Percentiles rank a stretch among this genome's conserved stretches.
Evolutionary conservation across 768 basidiomycete genomes (phyloP).

Genomic region (Trametes sanguinea): DNA sequence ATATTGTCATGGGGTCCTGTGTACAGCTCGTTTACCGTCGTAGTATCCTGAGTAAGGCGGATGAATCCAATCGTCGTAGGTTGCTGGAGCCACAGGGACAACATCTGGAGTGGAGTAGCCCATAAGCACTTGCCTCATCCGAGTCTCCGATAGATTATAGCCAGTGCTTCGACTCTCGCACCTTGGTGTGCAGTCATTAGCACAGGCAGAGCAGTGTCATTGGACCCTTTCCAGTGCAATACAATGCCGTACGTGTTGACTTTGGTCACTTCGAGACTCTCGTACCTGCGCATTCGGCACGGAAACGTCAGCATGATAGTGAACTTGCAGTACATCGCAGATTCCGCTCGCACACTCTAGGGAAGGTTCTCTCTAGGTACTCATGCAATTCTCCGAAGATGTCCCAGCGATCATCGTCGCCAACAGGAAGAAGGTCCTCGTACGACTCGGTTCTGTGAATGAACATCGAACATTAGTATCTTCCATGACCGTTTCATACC

Average conservation of each 20-base stretch:
- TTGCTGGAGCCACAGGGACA: slow-evolving; percentile 49
- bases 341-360: slow-evolving; percentile 52
- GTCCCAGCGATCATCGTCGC: slow-evolving; percentile 48
- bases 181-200: slow-evolving; percentile 58
- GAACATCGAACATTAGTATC: too few relatives aligned
- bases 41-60: slow-evolving; percentile 53
- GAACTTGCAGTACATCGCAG: background rate
- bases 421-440: slow-evolving; percentile 48
- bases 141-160: background rate
- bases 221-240: slow-evolving; percentile 59
- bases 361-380: slow-evolving; percentile 53
- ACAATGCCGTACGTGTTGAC: slow-evolving; percentile 64
- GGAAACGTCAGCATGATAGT: background rate
- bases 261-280: slow-evolving; percentile 49
- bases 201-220: slow-evolving; percentile 51
- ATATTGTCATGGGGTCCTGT: too few relatives aligned
- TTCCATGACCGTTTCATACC: too few relatives aligned
- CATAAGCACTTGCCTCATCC: background rate
- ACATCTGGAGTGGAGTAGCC: slow-evolving; percentile 38
- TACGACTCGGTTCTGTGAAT: slow-evolving; percentile 29
- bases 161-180: slow-evolving; percentile 14
- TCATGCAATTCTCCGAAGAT: slow-evolving; percentile 38
- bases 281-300: slow-evolving; percentile 26
- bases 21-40: slow-evolving; percentile 30
- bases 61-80: slow-evolving; percentile 46